A percentile compares a stretch with the other conserved stretches of the same genome.
These are phyloP conservation scores for Metschnikowia vanudenii DNA, from an alignment of 805 yeast species.

Conservation along the genomic window DNA sequence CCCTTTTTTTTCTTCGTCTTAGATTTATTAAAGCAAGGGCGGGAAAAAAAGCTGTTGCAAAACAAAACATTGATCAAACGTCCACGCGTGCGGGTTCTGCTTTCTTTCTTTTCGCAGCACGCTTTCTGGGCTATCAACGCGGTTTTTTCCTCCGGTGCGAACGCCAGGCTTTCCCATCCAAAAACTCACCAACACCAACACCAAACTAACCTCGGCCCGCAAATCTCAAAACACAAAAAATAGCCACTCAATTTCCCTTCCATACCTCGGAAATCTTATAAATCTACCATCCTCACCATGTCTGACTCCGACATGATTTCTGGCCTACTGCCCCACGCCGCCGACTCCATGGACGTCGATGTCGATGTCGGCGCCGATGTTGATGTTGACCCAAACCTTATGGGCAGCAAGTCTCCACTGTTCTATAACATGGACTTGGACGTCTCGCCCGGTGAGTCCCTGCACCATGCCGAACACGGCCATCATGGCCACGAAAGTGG, in stretches of 20 bases:
- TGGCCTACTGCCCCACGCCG: constrained; percentile 16
- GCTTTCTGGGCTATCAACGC: neutral
- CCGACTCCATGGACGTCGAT: neutral
- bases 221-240: no score
- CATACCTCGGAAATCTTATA: neutral
- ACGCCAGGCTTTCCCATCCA: neutral
- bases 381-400: constrained; percentile 6
- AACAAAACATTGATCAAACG: neutral
- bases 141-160: neutral
- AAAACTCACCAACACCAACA: neutral
- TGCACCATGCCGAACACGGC: neutral
- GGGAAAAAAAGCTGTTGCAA: no score
- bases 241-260: neutral
- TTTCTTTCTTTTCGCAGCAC: no score
- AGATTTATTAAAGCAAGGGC: no score
- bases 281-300: constrained; percentile 6
- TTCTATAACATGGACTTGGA: constrained; percentile 18
- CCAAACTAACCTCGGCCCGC: no score
- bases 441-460: constrained; percentile 1
- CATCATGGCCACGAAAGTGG: neutral
- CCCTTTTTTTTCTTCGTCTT: no score
- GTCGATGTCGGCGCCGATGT: constrained; percentile 2
- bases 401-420: constrained; percentile 5
- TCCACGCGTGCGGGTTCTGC: neutral
- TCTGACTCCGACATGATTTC: constrained; percentile 18